These are phyloP conservation scores for Seiridium unicorne DNA, from an alignment of 2,329 filamentous ascomycete genomes.

Conservation along the genomic window DNA sequence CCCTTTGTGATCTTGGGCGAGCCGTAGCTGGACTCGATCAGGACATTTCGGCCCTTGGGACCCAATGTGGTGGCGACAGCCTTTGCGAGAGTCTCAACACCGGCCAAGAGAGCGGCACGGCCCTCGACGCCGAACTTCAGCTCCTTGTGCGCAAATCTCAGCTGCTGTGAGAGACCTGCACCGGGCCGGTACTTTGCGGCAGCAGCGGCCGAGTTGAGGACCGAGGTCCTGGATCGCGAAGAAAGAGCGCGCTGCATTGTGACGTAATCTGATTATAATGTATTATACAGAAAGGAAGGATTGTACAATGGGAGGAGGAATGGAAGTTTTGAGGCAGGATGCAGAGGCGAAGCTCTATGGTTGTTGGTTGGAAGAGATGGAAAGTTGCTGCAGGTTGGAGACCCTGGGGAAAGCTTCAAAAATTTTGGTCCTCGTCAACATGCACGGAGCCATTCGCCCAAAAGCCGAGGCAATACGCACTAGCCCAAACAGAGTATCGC, in stretches of 20 bases:
- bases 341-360: conserved; percentile 21
- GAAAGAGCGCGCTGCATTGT: conserved; percentile 96
- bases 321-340: conserved; percentile 20
- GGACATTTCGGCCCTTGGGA: conserved; percentile 96
- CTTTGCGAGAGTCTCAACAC: conserved; percentile 95
- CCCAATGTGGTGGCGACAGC: conserved; percentile 95
- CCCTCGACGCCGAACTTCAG: conserved; percentile 97
- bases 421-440: conserved; percentile 26
- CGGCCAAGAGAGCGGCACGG: conserved; percentile 82
- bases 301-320: conserved; percentile 25
- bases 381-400: conserved; percentile 15
- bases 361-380: conserved; percentile 13
- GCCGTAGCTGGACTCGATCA: conserved; percentile 98
- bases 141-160: conserved; percentile 98
- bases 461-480: conserved; percentile 23
- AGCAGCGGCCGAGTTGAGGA: conserved; percentile 66
- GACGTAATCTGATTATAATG: conserved; percentile 27
- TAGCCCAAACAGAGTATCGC: conserved; percentile 30
- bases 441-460: not conserved
- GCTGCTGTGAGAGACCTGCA: conserved; percentile 75
- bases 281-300: conserved; percentile 17
- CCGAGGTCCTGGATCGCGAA: conserved; percentile 75
- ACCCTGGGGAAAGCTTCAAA: conserved; percentile 30
- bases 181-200: conserved; percentile 63
- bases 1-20: conserved; percentile 99